Evolutionary conservation across 495 filamentous ascomycete genomes (phyloP), one percentile per base, ranked within the genome.

Genomic region (Lasiosphaeria ovina): DNA sequence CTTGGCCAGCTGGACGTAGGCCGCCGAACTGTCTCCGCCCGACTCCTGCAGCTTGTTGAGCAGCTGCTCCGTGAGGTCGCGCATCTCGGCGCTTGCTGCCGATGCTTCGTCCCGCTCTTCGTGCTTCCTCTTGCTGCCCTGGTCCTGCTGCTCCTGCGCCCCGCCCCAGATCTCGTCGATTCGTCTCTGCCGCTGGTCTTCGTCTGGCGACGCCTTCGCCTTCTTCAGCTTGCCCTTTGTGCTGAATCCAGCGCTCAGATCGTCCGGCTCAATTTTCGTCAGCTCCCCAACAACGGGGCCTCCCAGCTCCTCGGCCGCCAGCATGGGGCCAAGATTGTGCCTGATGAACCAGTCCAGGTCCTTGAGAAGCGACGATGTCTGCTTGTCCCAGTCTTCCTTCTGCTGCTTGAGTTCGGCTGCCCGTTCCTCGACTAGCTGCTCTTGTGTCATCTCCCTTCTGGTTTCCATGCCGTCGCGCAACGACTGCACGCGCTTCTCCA

Each of bases 291-390:
- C 90, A 6, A 91, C 86, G 0, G 92, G 92, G 0, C 92, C 92
- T 5, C 92, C 92, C 9, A 91, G 79, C 66, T 91, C 89, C 75
- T 97, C 92, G 0, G 89, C 90, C 12, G 91, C 91, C 35, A 97
- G 77, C 90, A 93, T 92, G 0, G 81, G 74, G 6, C 88, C 89
- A 3, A 97, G 81, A 47, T 87, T 81, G 14, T 86, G 76, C 58
- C 88, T 82, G 16, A 93, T 84, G 58, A 96, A 96, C n/a, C 74
- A 79, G 64, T 88, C 81, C 17, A 95, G 78, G 3, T 83, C 81
- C 34, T 78, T 76, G 12, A 88, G 79, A 32, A 94, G 74, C 8
- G 72, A 77, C 3, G 73, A 74, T 0, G 84, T 87, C 51, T 85
- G 79, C 35, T 70, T 75, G 34, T 85, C 76, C 60, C 88, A 84